Conservation (phyloP, 1,284 basidiomycete species). For the Takashimella koratensis region DNA sequence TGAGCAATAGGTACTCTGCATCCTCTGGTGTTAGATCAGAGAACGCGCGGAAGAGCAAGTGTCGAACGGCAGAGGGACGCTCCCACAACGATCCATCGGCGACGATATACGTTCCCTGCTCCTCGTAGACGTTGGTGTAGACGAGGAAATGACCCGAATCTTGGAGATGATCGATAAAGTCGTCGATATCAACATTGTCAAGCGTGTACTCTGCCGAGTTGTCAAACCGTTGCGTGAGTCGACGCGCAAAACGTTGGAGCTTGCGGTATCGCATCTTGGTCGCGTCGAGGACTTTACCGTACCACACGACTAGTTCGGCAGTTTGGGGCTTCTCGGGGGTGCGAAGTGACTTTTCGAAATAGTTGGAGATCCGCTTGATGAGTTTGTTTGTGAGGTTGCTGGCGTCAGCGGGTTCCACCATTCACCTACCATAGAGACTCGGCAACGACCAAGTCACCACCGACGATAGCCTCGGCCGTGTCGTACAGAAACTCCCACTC, state of each 20-base stretch:
- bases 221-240: conserved; percentile 79
- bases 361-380: conserved; percentile 84
- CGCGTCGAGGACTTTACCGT: conserved; percentile 87
- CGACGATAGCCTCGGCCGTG: conserved; percentile 81
- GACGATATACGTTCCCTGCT: conserved; percentile 89
- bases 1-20: conserved; percentile 70
- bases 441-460: conserved; percentile 87
- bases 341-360: conserved; percentile 86
- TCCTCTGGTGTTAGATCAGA: conserved; percentile 25
- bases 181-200: conserved; percentile 71
- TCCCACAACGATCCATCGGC: conserved; percentile 80
- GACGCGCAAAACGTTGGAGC: conserved; percentile 83
- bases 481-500: conserved; percentile 96
- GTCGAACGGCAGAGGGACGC: conserved; percentile 73
- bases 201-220: conserved; percentile 94
- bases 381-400: conserved; percentile 76
- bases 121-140: conserved; percentile 83
- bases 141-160: conserved; percentile 91
- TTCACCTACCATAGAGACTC: conserved; percentile 79
- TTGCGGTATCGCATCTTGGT: conserved; percentile 91
- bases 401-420: neutral
- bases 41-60: conserved; percentile 76
- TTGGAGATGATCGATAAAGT: conserved; percentile 75
- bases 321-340: conserved; percentile 57
- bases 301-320: conserved; percentile 82